Evolutionary conservation across 140 eudicot genomes (phyloP).

Genomic region (Flaveria floridana): DNA sequence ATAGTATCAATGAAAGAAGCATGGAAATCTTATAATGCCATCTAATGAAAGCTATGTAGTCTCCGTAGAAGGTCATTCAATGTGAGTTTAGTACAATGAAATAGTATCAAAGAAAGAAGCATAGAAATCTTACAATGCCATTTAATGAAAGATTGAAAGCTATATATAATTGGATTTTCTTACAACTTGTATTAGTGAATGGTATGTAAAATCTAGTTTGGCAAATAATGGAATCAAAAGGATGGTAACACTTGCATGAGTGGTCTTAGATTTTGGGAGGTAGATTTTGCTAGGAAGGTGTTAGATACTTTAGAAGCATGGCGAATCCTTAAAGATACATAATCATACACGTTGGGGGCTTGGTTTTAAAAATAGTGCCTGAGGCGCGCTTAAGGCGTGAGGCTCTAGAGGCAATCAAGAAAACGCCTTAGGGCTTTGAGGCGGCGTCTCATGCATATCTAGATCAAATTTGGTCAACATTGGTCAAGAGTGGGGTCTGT

Average conservation of each 20-base stretch:
- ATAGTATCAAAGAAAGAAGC: background rate
- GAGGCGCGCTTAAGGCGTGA: too few relatives aligned
- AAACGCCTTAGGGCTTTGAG: too few relatives aligned
- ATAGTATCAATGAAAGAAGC: background rate
- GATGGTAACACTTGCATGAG: background rate
- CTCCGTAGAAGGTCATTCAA: background rate
- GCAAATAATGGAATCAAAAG: background rate
- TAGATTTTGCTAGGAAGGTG: slow-evolving; percentile 4
- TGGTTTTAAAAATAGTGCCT: too few relatives aligned
- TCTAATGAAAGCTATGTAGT: background rate
- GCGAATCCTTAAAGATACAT: background rate
- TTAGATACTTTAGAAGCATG: background rate
- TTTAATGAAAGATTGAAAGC: background rate
- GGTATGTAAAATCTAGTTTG: slow-evolving; percentile 12
- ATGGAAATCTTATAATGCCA: background rate
- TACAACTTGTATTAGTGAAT: background rate
- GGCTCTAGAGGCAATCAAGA: too few relatives aligned
- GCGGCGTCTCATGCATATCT: too few relatives aligned
- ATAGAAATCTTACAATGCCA: background rate
- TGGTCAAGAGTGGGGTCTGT: too few relatives aligned
- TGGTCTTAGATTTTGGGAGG: background rate
- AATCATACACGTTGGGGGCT: background rate
- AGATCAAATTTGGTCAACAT: too few relatives aligned
- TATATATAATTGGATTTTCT: background rate
- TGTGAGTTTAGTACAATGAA: background rate